Conservation (phyloP, 768 basidiomycete genomes). For the Phaffia tasmanica region DNA sequence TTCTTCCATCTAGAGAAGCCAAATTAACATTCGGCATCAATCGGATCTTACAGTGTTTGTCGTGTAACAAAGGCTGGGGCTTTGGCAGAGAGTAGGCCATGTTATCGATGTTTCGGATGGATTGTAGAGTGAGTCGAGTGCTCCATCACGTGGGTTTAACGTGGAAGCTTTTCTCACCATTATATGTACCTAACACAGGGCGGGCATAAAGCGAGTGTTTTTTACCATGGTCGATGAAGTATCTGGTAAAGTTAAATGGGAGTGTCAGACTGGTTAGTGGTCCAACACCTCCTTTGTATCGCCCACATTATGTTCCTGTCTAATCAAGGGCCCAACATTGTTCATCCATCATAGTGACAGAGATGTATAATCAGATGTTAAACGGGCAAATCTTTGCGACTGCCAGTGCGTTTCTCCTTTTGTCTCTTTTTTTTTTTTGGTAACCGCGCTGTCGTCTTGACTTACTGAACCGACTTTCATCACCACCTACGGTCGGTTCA, state of each 20-base stretch:
- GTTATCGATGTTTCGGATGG: constrained; percentile 5
- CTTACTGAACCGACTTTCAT: too few relatives aligned
- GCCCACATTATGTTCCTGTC: too few relatives aligned
- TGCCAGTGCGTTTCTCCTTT: background rate
- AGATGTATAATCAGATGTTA: constrained; percentile 1
- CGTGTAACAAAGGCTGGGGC: background rate
- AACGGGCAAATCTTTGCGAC: constrained; percentile 8
- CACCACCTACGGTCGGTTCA: background rate
- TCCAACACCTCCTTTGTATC: too few relatives aligned
- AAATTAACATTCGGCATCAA: too few relatives aligned
- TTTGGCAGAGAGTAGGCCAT: constrained; percentile 5
- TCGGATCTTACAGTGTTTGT: background rate
- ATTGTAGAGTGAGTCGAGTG: constrained; percentile 2
- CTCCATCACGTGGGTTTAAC: background rate
- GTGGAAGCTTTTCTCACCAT: background rate
- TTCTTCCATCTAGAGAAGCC: too few relatives aligned
- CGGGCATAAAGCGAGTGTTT: constrained; percentile 16
- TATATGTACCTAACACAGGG: background rate
- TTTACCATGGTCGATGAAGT: background rate
- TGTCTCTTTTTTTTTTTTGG: background rate
- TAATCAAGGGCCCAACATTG: too few relatives aligned
- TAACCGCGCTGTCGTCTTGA: too few relatives aligned
- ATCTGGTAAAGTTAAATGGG: background rate
- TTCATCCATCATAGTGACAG: background rate
- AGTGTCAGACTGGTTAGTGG: background rate